These are phyloP conservation scores for Blyttiomyces sp. DNA, from an alignment of 371 early-diverging fungal species.

Conservation along the genomic window DNA sequence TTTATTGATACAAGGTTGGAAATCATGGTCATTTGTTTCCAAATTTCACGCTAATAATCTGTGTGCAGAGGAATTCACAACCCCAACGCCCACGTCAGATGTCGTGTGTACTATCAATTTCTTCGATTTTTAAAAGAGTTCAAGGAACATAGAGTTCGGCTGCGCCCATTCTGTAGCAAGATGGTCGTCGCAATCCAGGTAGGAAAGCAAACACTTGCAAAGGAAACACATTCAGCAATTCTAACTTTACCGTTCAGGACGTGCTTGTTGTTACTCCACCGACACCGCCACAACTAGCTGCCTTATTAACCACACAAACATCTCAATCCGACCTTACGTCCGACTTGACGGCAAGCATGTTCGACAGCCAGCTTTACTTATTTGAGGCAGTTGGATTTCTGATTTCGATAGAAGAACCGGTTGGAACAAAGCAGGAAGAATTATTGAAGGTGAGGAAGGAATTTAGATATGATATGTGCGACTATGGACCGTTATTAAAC, in stretches of 20 bases:
- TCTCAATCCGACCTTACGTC: background rate
- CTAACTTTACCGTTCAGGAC: slow-evolving; percentile 34
- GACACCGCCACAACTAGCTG: slow-evolving; percentile 35
- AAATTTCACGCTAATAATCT: slow-evolving; percentile 25
- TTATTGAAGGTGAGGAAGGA: slow-evolving; percentile 55
- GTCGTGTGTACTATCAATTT: slow-evolving; percentile 87
- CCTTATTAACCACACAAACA: background rate
- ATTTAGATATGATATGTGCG: background rate
- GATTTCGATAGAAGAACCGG: slow-evolving; percentile 72
- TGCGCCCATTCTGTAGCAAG: slow-evolving; percentile 63
- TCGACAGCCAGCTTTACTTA: slow-evolving; percentile 83
- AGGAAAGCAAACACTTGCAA: too few relatives aligned
- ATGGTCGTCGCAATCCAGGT: slow-evolving; percentile 65
- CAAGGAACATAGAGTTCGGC: slow-evolving; percentile 52
- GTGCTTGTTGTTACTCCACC: slow-evolving; percentile 71
- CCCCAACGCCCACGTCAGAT: slow-evolving; percentile 63
- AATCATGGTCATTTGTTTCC: too few relatives aligned
- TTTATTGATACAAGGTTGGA: slow-evolving; percentile 68
- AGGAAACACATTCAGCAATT: background rate
- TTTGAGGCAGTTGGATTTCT: slow-evolving; percentile 90
- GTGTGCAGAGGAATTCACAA: slow-evolving; percentile 72
- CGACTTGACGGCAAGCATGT: slow-evolving; percentile 29
- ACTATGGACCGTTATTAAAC: background rate
- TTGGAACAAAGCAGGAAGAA: slow-evolving; percentile 68
- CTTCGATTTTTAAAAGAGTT: slow-evolving; percentile 71